These are phyloP conservation scores for Gilbertella persicaria DNA, from an alignment of 371 early-diverging fungal species.

Conservation along the genomic window DNA sequence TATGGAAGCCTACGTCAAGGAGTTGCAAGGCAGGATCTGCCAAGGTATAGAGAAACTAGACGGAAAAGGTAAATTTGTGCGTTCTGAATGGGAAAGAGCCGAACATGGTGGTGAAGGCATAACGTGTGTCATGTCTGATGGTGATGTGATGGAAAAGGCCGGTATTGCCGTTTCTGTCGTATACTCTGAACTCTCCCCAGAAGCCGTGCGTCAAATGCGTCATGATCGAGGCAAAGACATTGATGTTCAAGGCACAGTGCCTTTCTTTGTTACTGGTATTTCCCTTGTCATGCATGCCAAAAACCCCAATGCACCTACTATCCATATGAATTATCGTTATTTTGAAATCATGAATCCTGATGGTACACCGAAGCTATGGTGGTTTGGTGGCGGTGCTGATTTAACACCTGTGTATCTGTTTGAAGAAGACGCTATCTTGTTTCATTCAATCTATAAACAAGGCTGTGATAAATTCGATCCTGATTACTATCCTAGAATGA, in stretches of 20 bases:
- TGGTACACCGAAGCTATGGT: conserved; percentile 67
- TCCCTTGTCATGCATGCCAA: conserved; percentile 92
- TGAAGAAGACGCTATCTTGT: conserved; percentile 79
- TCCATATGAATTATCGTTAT: conserved; percentile 96
- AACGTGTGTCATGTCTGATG: conserved; percentile 90
- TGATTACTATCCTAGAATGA: conserved; percentile 72
- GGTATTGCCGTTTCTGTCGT: conserved; percentile 88
- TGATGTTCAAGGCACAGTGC: conserved; percentile 50
- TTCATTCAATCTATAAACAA: conserved; percentile 76
- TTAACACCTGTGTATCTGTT: conserved; percentile 80
- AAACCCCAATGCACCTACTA: conserved; percentile 95
- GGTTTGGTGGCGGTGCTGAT: conserved; percentile 92
- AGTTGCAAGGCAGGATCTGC: conserved; percentile 74
- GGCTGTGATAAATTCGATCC: conserved; percentile 78
- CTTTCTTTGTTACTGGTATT: conserved; percentile 91
- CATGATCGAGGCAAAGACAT: conserved; percentile 63
- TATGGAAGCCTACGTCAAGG: conserved; percentile 79
- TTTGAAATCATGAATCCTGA: conserved; percentile 83
- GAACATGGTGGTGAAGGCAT: conserved; percentile 89
- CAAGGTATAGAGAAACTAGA: conserved; percentile 62
- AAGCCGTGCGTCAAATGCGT: conserved; percentile 81
- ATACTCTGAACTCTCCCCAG: conserved; percentile 72
- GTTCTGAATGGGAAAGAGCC: conserved; percentile 78
- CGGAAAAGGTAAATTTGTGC: conserved; percentile 66
- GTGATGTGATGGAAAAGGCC: conserved; percentile 93